Evolutionary conservation across 257 asterid genomes (phyloP), one percentile per base, ranked within the genome.

Genomic region (Salvia hispanica): DNA sequence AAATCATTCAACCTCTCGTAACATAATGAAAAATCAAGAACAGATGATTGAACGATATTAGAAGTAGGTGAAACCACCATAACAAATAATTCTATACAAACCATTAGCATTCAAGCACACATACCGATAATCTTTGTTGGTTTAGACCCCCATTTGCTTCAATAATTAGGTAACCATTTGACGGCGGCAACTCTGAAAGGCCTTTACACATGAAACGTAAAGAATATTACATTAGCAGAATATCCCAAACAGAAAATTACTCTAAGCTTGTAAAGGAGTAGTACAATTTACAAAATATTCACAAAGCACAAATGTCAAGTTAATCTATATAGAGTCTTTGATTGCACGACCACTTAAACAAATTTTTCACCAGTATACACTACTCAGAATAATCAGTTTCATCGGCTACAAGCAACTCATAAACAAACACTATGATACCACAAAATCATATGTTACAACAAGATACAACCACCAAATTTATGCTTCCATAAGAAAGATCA

Each of bases 111-210:
- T 55, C 36, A 76, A 72, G 65, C 64, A 74, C 66, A 79, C 94
- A 61, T 93, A 93, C 99, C 83, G 99, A 91, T 76, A 94, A 79
- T 76, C 99, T 71, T 81, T 94, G 99, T 69, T 94, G 99, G 87
- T 94, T 94, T 82, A 94, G 73, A 40, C 99, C 99, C 75, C 99
- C 99, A 72, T 94, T 94, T 70, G 99, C 99, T 84, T 94, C 99
- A 62, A 94, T 87, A 77, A 94, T 90, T 57, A 91, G 86, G 86
- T 40, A 94, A 47, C 99, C 97, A 67, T 88, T 94, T 36, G 97
- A 85, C 67, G 75, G 83, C 33, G 95, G 90, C 65, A 88, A 47
- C 78, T 84, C 95, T n/a, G 82, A 65, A 60, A 72, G 72, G 16
- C 92, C 88, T 88, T 72, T 66, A 79, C 50, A 54, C 69, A 76